These are phyloP conservation scores for Lignosus rhinocerotis DNA, from an alignment of 1,284 basidiomycete species.

Conservation along the genomic window DNA sequence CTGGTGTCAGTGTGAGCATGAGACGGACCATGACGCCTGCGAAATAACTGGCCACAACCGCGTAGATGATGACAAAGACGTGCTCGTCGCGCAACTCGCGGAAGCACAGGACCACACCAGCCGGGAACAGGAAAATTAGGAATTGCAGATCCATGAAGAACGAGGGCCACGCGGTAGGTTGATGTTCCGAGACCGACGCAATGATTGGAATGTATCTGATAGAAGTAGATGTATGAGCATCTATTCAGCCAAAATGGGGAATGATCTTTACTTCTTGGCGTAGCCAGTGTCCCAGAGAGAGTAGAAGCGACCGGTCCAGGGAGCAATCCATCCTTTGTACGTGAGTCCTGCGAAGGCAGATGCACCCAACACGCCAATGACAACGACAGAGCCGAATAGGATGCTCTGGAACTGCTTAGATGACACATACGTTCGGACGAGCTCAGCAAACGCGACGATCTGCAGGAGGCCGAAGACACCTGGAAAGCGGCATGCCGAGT, in stretches of 20 bases:
- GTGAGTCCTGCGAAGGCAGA: conserved; percentile 79
- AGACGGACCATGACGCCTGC: conserved; percentile 99
- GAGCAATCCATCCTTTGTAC: conserved; percentile 94
- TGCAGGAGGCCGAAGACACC: conserved; percentile 96
- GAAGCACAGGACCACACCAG: conserved; percentile 94
- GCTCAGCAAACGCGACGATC: conserved; percentile 92
- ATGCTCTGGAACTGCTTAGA: conserved; percentile 93
- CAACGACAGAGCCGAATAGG: conserved; percentile 69
- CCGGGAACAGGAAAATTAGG: conserved; percentile 98
- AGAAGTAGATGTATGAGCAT: conserved; percentile 8
- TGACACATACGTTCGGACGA: conserved; percentile 87
- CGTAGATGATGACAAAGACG: conserved; percentile 98
- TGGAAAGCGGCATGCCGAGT: conserved; percentile 30
- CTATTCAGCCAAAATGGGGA: conserved; percentile 8
- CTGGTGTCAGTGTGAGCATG: conserved; percentile 91
- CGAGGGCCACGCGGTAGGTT: conserved; percentile 98
- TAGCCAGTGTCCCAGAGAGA: conserved; percentile 99
- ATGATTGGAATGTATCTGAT: conserved; percentile 94
- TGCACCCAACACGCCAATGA: conserved; percentile 73
- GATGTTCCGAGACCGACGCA: conserved; percentile 99
- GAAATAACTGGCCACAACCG: conserved; percentile 95
- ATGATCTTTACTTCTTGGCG: conserved; percentile 77
- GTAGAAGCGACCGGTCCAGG: conserved; percentile 99
- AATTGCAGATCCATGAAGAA: conserved; percentile 99
- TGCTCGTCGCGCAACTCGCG: conserved; percentile 94